Percentiles rank a stretch among this genome's conserved stretches.
phyloP scores from a whole-genome alignment of 2,329 filamentous ascomycete species.

The Blastomyces silverae region DNA sequence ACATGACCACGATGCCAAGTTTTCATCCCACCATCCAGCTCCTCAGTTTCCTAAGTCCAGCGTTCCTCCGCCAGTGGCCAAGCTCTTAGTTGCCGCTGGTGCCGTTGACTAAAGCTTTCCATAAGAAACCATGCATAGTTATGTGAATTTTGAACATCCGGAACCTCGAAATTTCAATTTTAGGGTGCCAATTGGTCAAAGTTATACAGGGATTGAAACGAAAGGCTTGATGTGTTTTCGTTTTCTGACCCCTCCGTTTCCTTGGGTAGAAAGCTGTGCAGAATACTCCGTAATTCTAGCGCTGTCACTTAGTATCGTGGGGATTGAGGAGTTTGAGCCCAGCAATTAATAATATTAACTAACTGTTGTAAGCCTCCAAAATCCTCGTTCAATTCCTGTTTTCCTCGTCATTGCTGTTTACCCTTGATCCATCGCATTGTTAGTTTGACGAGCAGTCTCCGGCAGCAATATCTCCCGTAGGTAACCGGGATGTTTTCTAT shows the following conservation, averaged over 20 bases:
- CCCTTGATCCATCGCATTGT: neutral
- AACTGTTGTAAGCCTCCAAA: neutral
- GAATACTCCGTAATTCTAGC: neutral
- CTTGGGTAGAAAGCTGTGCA: neutral
- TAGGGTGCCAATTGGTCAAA: neutral
- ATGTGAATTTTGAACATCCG: neutral
- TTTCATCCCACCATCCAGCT: no score
- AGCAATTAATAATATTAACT: neutral
- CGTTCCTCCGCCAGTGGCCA: no score
- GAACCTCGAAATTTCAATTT: neutral
- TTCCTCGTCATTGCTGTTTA: neutral
- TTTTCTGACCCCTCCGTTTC: neutral
- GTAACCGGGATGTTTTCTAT: no score
- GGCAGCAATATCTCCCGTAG: neutral
- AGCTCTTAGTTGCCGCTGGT: no score
- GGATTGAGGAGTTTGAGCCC: neutral
- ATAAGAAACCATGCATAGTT: neutral
- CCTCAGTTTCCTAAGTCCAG: no score
- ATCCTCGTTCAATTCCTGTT: neutral
- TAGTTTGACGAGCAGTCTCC: neutral
- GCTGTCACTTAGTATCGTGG: neutral
- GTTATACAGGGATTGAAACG: neutral
- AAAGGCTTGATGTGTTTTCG: neutral
- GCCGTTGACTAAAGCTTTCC: no score
- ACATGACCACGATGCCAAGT: no score